Conservation (phyloP, 345 rosid species). For the Raphanus raphanistrum region DNA sequence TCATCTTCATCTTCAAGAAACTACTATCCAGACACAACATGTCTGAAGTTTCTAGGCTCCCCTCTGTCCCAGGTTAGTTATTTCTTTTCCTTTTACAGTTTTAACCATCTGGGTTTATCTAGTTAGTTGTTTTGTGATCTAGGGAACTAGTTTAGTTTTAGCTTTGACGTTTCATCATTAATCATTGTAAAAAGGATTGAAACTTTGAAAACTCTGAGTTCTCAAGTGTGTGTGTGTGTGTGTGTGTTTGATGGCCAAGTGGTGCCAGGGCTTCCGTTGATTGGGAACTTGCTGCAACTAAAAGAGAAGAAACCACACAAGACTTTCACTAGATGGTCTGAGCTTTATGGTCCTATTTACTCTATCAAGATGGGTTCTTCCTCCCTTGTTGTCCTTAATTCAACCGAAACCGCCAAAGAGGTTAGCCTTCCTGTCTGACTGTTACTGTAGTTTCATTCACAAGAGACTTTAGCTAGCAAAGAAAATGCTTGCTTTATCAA, state of each 20-base stretch:
- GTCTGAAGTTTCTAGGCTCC: slow-evolving; percentile 43
- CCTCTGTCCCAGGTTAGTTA: slow-evolving; percentile 58
- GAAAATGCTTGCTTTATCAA: background rate
- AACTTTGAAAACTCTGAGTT: slow-evolving; percentile 9
- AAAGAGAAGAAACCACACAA: slow-evolving; percentile 90
- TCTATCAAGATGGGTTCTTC: slow-evolving; percentile 75
- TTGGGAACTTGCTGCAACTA: slow-evolving; percentile 83
- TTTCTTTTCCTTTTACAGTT: background rate
- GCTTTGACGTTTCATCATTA: background rate
- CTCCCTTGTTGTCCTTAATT: slow-evolving; percentile 63
- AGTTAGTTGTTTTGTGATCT: slow-evolving; percentile 3
- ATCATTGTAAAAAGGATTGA: background rate
- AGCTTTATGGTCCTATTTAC: slow-evolving; percentile 74
- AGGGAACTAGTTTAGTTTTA: background rate
- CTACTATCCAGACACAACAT: slow-evolving; percentile 36
- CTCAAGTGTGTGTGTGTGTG: background rate
- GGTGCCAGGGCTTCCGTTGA: slow-evolving; percentile 71
- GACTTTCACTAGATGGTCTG: slow-evolving; percentile 81
- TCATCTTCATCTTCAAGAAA: slow-evolving; percentile 42
- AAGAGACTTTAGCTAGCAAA: no score
- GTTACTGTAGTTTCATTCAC: background rate
- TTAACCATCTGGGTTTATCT: background rate
- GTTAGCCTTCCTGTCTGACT: slow-evolving; percentile 38
- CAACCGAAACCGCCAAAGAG: slow-evolving; percentile 75
- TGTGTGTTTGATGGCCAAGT: slow-evolving; percentile 51